Percentiles rank a stretch among this genome's conserved stretches.
Conservation (phyloP, 768 basidiomycete species). For the Cystofilobasidium ferigula region DNA sequence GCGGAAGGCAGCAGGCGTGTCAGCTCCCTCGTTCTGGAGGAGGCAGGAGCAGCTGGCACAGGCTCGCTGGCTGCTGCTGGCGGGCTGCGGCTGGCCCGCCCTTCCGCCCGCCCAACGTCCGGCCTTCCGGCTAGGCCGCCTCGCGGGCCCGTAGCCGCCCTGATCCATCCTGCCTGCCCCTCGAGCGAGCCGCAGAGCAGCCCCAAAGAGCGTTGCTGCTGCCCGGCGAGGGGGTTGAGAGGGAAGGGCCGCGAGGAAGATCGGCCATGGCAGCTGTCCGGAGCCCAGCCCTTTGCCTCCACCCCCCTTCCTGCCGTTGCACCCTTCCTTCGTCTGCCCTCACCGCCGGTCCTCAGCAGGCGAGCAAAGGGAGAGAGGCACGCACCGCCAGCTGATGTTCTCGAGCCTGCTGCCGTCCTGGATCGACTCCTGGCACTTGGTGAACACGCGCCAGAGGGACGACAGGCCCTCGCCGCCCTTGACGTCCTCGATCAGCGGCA, state of each 20-base stretch:
- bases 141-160: not conserved
- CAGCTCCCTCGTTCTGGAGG: too few species aligned
- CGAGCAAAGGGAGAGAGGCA: not conserved
- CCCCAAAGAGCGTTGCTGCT: too few species aligned
- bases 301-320: too few species aligned
- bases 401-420: conserved; percentile 61
- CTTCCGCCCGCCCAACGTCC: not conserved
- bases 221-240: too few species aligned
- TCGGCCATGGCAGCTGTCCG: too few species aligned
- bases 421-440: conserved; percentile 67
- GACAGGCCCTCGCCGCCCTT: conserved; percentile 23
- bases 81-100: not conserved
- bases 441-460: conserved; percentile 51
- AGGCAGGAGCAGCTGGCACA: too few species aligned
- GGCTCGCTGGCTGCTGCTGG: not conserved
- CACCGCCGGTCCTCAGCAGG: not conserved
- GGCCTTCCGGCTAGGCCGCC: not conserved
- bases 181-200: too few species aligned
- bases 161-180: not conserved
- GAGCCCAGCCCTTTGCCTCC: too few species aligned
- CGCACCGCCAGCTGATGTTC: conserved; percentile 9
- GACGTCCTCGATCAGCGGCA: conserved; percentile 21
- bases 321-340: too few species aligned
- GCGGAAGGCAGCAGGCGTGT: not conserved
- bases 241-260: too few species aligned